Evolutionary conservation across 176 grass and related monocot genomes (phyloP).

Genomic region (Calamus simplicifolius): DNA sequence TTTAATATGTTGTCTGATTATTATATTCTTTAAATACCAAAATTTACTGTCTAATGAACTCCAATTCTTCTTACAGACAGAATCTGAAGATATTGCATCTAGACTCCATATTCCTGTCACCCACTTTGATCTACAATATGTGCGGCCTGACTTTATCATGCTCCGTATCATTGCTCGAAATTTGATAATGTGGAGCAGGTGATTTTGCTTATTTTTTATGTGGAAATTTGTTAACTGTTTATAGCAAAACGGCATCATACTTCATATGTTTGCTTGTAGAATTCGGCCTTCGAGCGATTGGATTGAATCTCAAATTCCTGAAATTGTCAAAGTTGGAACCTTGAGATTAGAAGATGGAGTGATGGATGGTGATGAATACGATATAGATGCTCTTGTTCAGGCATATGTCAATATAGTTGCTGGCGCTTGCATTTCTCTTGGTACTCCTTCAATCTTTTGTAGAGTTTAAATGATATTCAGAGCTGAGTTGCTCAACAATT

Average conservation of each 20-base stretch:
- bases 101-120: slow-evolving; percentile 60
- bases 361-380: slow-evolving; percentile 55
- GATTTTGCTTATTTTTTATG: slow-evolving; percentile 16
- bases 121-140: slow-evolving; percentile 85
- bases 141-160: slow-evolving; percentile 98
- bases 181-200: slow-evolving; percentile 95
- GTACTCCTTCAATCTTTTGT: slow-evolving; percentile 32
- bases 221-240: too few relatives aligned
- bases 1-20: too few relatives aligned
- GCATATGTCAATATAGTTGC: slow-evolving; percentile 94
- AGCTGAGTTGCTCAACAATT: neutral
- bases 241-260: too few relatives aligned
- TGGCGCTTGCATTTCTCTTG: slow-evolving; percentile 86
- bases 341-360: slow-evolving; percentile 42
- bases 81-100: slow-evolving; percentile 77
- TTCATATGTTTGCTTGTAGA: slow-evolving; percentile 21
- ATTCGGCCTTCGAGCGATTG: slow-evolving; percentile 69
- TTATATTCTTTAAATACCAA: too few relatives aligned
- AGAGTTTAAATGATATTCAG: too few relatives aligned
- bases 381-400: slow-evolving; percentile 76
- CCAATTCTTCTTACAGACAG: slow-evolving; percentile 45
- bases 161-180: slow-evolving; percentile 77
- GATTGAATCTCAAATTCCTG: slow-evolving; percentile 82
- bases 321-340: slow-evolving; percentile 58
- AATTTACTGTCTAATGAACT: slow-evolving; percentile 9